Evolutionary conservation across 805 yeast species (phyloP).

Genomic region (Kurtzmaniella fragi): DNA sequence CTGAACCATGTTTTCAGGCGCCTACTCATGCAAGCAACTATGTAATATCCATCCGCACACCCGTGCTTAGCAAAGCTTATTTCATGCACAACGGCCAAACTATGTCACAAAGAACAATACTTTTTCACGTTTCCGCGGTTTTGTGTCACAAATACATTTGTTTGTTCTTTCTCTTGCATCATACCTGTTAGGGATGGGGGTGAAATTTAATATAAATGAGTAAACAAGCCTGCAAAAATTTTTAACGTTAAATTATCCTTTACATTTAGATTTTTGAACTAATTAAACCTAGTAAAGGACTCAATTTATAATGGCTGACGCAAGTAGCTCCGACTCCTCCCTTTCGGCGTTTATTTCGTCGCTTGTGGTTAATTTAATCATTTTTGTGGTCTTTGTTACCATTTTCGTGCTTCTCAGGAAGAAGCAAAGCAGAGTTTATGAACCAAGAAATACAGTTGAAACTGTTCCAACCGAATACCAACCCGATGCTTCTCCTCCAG

Average conservation of each 20-base stretch:
- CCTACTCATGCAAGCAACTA: too few species aligned
- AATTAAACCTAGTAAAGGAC: neutral
- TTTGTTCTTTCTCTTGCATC: too few species aligned
- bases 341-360: conserved; percentile 48
- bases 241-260: conserved; percentile 2
- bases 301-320: conserved; percentile 4
- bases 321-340: conserved; percentile 19
- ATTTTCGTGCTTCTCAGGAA: conserved; percentile 39
- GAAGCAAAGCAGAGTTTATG: conserved; percentile 44
- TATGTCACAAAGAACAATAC: too few species aligned
- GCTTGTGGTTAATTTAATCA: conserved; percentile 39
- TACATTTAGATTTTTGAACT: neutral
- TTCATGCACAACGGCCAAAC: too few species aligned
- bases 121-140: too few species aligned
- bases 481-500: conserved; percentile 40
- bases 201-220: too few species aligned
- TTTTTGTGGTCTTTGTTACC: conserved; percentile 35
- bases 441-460: conserved; percentile 44
- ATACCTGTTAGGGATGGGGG: too few species aligned
- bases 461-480: conserved; percentile 41
- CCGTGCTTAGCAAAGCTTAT: too few species aligned
- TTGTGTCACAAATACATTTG: too few species aligned
- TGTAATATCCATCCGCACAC: too few species aligned
- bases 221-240: conserved; percentile 1
- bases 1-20: neutral